Conservation (phyloP, 352 stramenopile genomes). For the Lagenidium giganteum region DNA sequence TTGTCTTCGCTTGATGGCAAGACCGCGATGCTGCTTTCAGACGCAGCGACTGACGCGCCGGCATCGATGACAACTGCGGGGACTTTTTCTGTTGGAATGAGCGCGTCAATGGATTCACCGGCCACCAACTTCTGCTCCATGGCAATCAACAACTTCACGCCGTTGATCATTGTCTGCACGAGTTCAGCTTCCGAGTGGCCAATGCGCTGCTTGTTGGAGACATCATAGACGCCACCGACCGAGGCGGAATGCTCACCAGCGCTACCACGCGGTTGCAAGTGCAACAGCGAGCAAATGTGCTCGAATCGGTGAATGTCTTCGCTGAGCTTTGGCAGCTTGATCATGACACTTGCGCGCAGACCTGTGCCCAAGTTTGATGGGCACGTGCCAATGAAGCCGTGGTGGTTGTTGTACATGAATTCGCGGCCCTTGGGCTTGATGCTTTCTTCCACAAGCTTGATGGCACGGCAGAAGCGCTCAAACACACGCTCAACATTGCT, state of each 20-base stretch:
- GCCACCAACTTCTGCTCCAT: constrained; percentile 86
- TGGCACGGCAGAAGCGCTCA: constrained; percentile 67
- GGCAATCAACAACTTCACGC: constrained; percentile 79
- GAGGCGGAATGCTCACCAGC: constrained; percentile 86
- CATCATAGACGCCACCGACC: constrained; percentile 82
- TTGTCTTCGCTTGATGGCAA: constrained; percentile 63
- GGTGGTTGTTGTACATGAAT: constrained; percentile 76
- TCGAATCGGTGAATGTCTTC: constrained; percentile 75
- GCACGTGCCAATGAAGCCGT: constrained; percentile 85
- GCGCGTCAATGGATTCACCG: constrained; percentile 54
- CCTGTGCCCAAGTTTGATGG: constrained; percentile 89
- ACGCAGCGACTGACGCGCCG: constrained; percentile 26
- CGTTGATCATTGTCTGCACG: constrained; percentile 85
- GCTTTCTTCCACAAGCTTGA: constrained; percentile 74
- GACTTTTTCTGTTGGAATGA: constrained; percentile 56
- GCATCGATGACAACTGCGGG: constrained; percentile 61
- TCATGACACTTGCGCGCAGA: constrained; percentile 84
- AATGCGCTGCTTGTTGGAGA: constrained; percentile 86
- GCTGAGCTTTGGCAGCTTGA: constrained; percentile 86
- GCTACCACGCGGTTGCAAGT: constrained; percentile 70
- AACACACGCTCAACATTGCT: constrained; percentile 73
- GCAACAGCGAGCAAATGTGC: constrained; percentile 75
- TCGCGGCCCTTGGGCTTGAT: constrained; percentile 59
- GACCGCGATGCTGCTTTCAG: constrained; percentile 43
- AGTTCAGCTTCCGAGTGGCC: constrained; percentile 88